phyloP scores from a whole-genome alignment of 129 eudicot species.

The Artemisia tridentata region DNA sequence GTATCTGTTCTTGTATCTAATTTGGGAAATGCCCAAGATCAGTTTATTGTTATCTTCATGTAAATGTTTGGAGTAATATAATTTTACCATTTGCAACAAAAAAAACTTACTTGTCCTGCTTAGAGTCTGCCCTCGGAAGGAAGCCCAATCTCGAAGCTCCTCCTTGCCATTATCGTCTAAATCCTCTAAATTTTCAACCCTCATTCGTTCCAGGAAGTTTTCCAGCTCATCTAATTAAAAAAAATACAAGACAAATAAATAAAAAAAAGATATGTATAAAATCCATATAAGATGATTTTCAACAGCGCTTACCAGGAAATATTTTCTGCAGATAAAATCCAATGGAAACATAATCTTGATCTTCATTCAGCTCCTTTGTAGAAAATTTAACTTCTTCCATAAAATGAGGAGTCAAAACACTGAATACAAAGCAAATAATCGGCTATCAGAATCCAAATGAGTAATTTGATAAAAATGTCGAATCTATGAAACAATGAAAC shows the following conservation, averaged over 20 bases:
- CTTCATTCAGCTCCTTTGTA: slow-evolving; percentile 66
- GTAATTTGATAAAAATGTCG: background rate
- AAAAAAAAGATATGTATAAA: background rate
- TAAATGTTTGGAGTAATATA: no score
- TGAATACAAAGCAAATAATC: slow-evolving; percentile 20
- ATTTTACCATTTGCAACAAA: no score
- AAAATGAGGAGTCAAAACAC: slow-evolving; percentile 94
- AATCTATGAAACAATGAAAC: slow-evolving; percentile 12
- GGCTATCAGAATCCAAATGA: background rate
- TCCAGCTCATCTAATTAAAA: slow-evolving; percentile 69
- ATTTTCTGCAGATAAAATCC: slow-evolving; percentile 84
- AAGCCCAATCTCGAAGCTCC: slow-evolving; percentile 89
- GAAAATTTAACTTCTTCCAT: slow-evolving; percentile 90
- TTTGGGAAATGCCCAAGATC: no score
- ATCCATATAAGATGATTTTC: background rate
- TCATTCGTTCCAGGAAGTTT: slow-evolving; percentile 76
- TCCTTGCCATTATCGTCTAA: slow-evolving; percentile 42
- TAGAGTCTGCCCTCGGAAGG: slow-evolving; percentile 88
- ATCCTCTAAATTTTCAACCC: slow-evolving; percentile 42
- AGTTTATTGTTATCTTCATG: no score
- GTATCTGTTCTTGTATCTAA: no score
- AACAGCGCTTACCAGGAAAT: slow-evolving; percentile 64
- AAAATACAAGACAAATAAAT: background rate
- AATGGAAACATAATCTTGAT: slow-evolving; percentile 70
- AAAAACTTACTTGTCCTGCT: slow-evolving; percentile 83